These are phyloP conservation scores for Brassica juncea DNA, from an alignment of 345 rosid genomes.

Conservation along the genomic window DNA sequence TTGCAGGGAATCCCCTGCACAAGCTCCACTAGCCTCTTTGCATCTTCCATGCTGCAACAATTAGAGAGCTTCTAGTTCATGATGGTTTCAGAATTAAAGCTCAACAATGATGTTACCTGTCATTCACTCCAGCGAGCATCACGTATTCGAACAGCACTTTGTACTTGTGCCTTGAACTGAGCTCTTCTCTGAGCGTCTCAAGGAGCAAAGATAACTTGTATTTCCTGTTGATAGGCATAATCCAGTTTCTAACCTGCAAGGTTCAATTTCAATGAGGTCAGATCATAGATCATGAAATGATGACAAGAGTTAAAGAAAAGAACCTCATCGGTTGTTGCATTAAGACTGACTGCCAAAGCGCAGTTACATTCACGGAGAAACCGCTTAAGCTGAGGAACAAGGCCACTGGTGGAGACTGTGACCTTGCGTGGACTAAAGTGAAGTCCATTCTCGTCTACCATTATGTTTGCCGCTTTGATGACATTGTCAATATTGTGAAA, in stretches of 20 bases:
- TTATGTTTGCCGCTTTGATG: conserved; percentile 75
- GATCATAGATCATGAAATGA: neutral
- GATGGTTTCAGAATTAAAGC: conserved; percentile 9
- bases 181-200: conserved; percentile 73
- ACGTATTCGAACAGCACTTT: conserved; percentile 91
- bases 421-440: conserved; percentile 95
- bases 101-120: conserved; percentile 52
- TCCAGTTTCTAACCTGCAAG: conserved; percentile 88
- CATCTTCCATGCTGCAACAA: conserved; percentile 75
- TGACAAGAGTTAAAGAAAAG: neutral
- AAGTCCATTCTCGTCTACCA: conserved; percentile 90
- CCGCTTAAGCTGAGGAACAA: conserved; percentile 85
- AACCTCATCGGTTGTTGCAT: conserved; percentile 97
- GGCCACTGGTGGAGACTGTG: conserved; percentile 92
- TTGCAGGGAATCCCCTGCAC: conserved; percentile 94
- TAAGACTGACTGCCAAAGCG: conserved; percentile 90
- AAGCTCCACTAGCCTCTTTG: conserved; percentile 75
- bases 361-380: conserved; percentile 80
- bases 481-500: conserved; percentile 83
- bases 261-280: conserved; percentile 1
- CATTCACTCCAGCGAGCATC: conserved; percentile 89
- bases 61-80: conserved; percentile 6
- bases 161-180: conserved; percentile 58
- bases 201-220: conserved; percentile 77
- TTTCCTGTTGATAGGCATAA: conserved; percentile 91